Base-by-base conservation (phyloP, 108 stramenopile species). In the Conticribra weissflogii region DNA sequence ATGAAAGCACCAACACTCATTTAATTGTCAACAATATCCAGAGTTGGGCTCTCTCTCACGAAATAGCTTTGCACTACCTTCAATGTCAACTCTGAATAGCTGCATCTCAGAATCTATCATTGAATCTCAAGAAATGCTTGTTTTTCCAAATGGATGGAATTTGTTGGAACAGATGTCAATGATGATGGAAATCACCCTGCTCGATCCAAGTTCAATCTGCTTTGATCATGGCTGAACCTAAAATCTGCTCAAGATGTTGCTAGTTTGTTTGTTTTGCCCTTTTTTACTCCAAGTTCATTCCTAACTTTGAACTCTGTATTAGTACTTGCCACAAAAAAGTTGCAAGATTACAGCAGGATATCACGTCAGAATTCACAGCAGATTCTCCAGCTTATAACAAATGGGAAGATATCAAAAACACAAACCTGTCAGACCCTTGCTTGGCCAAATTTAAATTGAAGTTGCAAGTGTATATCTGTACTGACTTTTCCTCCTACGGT, bases 191-290 rank as follows among this genome's bases (percentile, higher is more conserved):
- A 63, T 30, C 17, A 31, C 2, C 50, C 49, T 51, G 63, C 63
- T 9, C 48, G 32, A 22, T 51, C 63, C 5, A 63, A 50, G 19
- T 31, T 51, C 19, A 15, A 63, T 17, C 30, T 63, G 5, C 30
- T 63, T 8, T 1, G 21, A 2, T 15, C 63, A 17, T 63, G 63
- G 63, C 63, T 31, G 24, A 31, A 21, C 14, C 50, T 49, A 25
- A 31, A n/a, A 32, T 29, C 53, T 21, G 59, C 61, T 17, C 59
- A 59, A 0, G 69, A 71, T 18, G 36, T 71, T 24, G 58, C 69
- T 7, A 59, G 51, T 4, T 60, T 71, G 25, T 15, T 61, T 14
- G 69, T 0, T 71, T 71, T 31, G 68, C 30, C 0, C 21, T 32
- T 28, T 69, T 59, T 59, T 59, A 59, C 46, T 18, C n/a, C 3